These are phyloP conservation scores for Escallonia rubra DNA, from an alignment of 129 eudicot genomes.

Conservation along the genomic window DNA sequence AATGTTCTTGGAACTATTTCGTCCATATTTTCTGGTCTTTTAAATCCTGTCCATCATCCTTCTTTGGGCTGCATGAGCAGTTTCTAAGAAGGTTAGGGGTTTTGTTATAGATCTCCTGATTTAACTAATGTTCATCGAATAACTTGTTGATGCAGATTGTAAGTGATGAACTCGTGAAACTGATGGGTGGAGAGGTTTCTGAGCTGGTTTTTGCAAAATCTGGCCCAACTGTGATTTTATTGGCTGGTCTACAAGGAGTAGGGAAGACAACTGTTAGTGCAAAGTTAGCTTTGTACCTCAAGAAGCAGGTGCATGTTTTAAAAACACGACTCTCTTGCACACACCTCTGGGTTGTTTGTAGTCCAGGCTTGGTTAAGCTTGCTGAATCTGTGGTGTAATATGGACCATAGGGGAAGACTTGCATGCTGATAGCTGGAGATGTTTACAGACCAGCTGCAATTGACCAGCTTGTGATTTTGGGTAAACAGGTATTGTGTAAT, in stretches of 20 bases:
- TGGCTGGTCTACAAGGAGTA: constrained; percentile 98
- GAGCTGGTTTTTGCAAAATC: constrained; percentile 76
- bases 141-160: constrained; percentile 58
- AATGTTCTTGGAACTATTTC: no score
- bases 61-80: no score
- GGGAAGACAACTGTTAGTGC: constrained; percentile 97
- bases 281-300: constrained; percentile 85
- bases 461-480: constrained; percentile 89
- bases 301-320: constrained; percentile 59
- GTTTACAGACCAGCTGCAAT: constrained; percentile 99
- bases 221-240: constrained; percentile 75
- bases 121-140: background rate
- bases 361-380: constrained; percentile 18
- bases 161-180: constrained; percentile 80
- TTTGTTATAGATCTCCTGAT: no score
- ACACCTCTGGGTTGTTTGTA: background rate
- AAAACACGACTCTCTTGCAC: constrained; percentile 1
- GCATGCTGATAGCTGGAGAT: constrained; percentile 99
- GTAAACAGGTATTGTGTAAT: constrained; percentile 56
- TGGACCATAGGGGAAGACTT: constrained; percentile 75
- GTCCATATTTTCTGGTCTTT: no score
- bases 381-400: constrained; percentile 9
- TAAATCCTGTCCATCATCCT: no score
- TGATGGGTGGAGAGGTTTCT: constrained; percentile 98
- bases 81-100: no score